Percentiles rank a stretch among this genome's conserved stretches.
Evolutionary conservation across 495 filamentous ascomycete genomes (phyloP).

Genomic region (Melanomma pulvis-pyrius): DNA sequence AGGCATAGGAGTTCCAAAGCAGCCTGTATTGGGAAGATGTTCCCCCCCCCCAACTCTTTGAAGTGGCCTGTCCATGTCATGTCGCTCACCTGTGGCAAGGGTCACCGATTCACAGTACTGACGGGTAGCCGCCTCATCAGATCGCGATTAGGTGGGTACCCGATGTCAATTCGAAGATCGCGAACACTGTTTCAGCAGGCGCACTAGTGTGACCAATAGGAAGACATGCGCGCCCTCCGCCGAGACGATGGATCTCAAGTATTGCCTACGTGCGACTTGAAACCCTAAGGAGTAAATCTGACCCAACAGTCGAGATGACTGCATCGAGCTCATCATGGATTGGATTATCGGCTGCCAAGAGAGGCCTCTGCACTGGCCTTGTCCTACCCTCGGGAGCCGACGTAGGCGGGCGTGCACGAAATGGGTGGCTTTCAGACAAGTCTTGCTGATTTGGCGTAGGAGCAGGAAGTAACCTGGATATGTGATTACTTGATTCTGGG

Average conservation of each 20-base stretch:
- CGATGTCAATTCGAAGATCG: conserved; percentile 1
- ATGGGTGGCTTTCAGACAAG: neutral
- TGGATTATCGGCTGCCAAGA: neutral
- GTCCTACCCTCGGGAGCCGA: conserved; percentile 14
- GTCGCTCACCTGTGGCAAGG: neutral
- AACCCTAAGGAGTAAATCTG: neutral
- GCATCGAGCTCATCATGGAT: conserved; percentile 2
- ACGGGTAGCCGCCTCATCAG: neutral
- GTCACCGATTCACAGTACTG: neutral
- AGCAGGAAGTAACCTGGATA: conserved; percentile 17
- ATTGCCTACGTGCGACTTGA: conserved; percentile 4
- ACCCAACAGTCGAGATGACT: conserved; percentile 8
- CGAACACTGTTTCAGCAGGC: conserved; percentile 16
- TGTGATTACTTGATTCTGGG: conserved; percentile 10
- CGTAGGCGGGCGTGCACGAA: conserved; percentile 16
- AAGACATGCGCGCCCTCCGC: conserved; percentile 10
- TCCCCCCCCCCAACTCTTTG: too few species aligned
- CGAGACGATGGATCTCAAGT: conserved; percentile 1
- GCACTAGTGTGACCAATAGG: conserved; percentile 5
- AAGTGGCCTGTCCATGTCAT: too few species aligned
- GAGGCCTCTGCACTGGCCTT: neutral
- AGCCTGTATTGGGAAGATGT: too few species aligned
- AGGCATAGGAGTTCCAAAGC: too few species aligned
- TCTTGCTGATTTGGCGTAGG: neutral
- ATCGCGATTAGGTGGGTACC: conserved; percentile 24